A percentile compares a stretch with the other conserved stretches of the same genome.
phyloP scores from a whole-genome alignment of 2,329 filamentous ascomycete genomes.

The Xylariaceae sp. region DNA sequence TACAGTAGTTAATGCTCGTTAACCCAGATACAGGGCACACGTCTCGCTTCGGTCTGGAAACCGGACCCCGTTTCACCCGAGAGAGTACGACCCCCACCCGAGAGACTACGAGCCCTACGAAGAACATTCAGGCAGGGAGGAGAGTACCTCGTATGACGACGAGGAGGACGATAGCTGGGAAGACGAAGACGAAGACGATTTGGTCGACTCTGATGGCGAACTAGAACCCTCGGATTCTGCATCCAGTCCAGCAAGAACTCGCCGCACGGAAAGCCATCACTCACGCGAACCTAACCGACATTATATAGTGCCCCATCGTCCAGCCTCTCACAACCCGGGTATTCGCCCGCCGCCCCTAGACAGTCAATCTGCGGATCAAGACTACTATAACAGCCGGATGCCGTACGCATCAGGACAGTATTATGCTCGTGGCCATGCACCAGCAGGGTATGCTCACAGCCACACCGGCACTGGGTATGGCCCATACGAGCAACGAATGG shows the following conservation, averaged over 20 bases:
- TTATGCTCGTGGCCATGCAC: slow-evolving; percentile 33
- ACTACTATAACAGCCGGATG: slow-evolving; percentile 45
- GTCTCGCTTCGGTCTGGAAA: slow-evolving; percentile 11
- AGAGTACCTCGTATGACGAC: slow-evolving; percentile 25
- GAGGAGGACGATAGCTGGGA: slow-evolving; percentile 39
- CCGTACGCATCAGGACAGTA: slow-evolving; percentile 27
- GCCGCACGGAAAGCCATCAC: slow-evolving; percentile 32
- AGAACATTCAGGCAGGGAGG: slow-evolving; percentile 12
- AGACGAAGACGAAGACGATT: slow-evolving; percentile 9
- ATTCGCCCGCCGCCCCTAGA: slow-evolving; percentile 44
- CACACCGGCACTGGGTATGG: slow-evolving; percentile 43
- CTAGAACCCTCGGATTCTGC: slow-evolving; percentile 56
- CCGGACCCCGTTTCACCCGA: neutral
- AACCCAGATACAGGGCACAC: slow-evolving; percentile 17
- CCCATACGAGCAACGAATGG: slow-evolving; percentile 40
- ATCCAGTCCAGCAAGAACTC: slow-evolving; percentile 38
- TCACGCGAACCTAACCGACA: slow-evolving; percentile 34
- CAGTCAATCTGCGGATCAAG: slow-evolving; percentile 59
- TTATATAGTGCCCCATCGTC: slow-evolving; percentile 32
- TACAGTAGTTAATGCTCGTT: slow-evolving; percentile 15
- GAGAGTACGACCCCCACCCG: neutral
- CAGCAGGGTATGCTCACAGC: slow-evolving; percentile 43
- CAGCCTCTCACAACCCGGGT: slow-evolving; percentile 24
- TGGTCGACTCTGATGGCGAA: slow-evolving; percentile 37
- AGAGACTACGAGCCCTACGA: slow-evolving; percentile 9